phyloP scores from a whole-genome alignment of 495 filamentous ascomycete species.

The Apodospora peruviana region DNA sequence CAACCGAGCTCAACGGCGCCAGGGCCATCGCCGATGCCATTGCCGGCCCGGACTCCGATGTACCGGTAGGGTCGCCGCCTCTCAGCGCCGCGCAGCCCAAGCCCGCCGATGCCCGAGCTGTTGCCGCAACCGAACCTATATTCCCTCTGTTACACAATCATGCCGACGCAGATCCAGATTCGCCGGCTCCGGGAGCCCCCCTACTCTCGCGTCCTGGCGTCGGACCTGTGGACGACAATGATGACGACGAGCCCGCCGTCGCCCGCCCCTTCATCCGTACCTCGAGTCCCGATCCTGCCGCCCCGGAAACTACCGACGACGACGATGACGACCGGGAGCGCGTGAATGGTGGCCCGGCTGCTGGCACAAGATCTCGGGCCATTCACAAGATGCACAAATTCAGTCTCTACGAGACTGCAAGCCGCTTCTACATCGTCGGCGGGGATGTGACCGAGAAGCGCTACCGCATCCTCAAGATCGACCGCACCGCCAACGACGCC shows the following conservation, averaged over 20 bases:
- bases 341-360: conserved; percentile 14
- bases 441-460: conserved; percentile 81
- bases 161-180: conserved; percentile 27
- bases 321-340: conserved; percentile 45
- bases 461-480: conserved; percentile 90
- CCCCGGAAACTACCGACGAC: conserved; percentile 8
- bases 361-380: conserved; percentile 33
- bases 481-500: conserved; percentile 70
- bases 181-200: conserved; percentile 11
- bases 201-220: conserved; percentile 18
- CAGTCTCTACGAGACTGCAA: conserved; percentile 89
- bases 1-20: background rate
- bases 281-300: conserved; percentile 47
- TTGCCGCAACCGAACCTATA: conserved; percentile 15
- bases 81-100: background rate
- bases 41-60: background rate
- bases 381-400: conserved; percentile 91
- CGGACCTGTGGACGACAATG: conserved; percentile 45
- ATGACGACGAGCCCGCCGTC: conserved; percentile 60
- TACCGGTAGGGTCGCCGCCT: no score
- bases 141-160: conserved; percentile 42
- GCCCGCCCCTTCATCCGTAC: conserved; percentile 60
- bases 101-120: background rate
- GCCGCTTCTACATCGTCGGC: conserved; percentile 88
- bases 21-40: conserved; percentile 1